phyloP scores from a whole-genome alignment of 306 rosid genomes.

The Casuarina cunninghamiana region DNA sequence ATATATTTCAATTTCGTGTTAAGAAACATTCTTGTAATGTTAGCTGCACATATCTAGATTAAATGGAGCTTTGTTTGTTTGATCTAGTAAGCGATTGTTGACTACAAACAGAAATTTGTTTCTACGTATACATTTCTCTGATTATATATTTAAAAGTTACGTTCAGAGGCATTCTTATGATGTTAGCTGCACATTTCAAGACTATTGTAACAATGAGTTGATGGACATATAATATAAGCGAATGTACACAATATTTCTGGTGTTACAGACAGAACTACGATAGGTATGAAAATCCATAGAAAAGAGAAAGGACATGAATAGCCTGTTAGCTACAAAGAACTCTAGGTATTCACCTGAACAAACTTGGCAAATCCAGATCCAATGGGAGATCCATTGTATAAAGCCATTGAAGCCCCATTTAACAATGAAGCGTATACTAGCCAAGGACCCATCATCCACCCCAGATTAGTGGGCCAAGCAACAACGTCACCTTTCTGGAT shows the following conservation, averaged over 20 bases:
- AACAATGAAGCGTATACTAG: slow-evolving; percentile 86
- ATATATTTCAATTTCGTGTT: too few relatives aligned
- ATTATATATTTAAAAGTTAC: background rate
- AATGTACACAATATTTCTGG: background rate
- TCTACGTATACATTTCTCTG: too few relatives aligned
- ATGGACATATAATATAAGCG: background rate
- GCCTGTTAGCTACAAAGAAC: background rate
- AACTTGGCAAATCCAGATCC: slow-evolving; percentile 87
- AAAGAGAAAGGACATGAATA: background rate
- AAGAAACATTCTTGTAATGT: too few relatives aligned
- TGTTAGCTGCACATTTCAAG: background rate
- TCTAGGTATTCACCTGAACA: slow-evolving; percentile 59
- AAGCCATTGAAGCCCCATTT: slow-evolving; percentile 90
- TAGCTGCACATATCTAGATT: too few relatives aligned
- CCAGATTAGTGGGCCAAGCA: slow-evolving; percentile 97
- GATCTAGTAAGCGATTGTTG: too few relatives aligned
- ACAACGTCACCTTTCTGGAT: slow-evolving; percentile 77
- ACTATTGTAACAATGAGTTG: background rate
- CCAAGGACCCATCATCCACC: slow-evolving; percentile 99
- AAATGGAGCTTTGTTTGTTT: too few relatives aligned
- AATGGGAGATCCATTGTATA: slow-evolving; percentile 87
- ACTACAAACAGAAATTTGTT: too few relatives aligned
- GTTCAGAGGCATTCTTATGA: background rate
- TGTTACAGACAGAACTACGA: background rate
- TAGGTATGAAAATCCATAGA: background rate